These are phyloP conservation scores for Ligustrum vulgare DNA, from an alignment of 257 asterid genomes.

Conservation along the genomic window DNA sequence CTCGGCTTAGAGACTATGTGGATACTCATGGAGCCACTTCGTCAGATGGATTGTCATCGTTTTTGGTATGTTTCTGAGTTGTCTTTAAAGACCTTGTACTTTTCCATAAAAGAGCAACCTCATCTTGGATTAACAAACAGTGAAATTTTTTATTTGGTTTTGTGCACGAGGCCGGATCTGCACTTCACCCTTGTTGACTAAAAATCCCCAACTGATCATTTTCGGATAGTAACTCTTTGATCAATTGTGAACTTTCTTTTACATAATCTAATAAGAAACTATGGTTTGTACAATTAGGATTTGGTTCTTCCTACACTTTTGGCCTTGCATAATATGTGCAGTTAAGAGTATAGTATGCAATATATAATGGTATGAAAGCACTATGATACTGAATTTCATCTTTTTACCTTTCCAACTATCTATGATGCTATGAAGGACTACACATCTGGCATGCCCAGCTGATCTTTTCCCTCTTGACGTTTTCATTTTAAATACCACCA, in stretches of 20 bases:
- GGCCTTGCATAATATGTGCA: no score
- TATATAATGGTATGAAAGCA: neutral
- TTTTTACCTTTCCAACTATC: neutral
- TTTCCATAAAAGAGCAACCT: neutral
- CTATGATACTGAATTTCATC: neutral
- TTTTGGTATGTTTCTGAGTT: slow-evolving; percentile 59
- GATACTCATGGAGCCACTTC: slow-evolving; percentile 94
- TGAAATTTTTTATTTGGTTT: neutral
- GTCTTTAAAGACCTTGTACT: slow-evolving; percentile 14
- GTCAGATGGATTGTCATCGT: slow-evolving; percentile 96
- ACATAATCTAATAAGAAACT: neutral
- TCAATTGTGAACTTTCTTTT: neutral
- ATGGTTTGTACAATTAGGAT: neutral
- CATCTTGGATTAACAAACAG: neutral
- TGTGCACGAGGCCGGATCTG: neutral
- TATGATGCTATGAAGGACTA: neutral
- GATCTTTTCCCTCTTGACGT: neutral
- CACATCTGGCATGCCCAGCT: neutral
- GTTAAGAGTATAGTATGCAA: neutral
- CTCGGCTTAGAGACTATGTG: slow-evolving; percentile 86
- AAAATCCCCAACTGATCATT: slow-evolving; percentile 4
- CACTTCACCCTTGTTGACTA: neutral
- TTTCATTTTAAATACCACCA: neutral
- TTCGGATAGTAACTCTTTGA: neutral
- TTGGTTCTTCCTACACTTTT: neutral